phyloP scores from a whole-genome alignment of 768 basidiomycete genomes.

The Lactarius psammicola region DNA sequence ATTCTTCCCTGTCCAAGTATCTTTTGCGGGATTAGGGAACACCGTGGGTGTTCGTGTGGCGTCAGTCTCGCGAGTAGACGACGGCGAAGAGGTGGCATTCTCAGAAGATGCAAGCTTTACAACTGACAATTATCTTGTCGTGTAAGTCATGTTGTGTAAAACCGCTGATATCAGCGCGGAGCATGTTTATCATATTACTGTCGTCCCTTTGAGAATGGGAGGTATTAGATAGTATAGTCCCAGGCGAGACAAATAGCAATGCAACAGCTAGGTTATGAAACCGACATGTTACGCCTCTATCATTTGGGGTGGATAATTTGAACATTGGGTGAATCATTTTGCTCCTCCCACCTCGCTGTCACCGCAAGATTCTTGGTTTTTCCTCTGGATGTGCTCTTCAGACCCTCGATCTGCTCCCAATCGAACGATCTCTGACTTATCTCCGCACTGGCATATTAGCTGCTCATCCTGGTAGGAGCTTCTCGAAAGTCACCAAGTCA shows the following conservation, averaged over 20 bases:
- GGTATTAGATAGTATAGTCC: not conserved
- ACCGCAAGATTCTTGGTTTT: too few relatives aligned
- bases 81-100: slow-evolving; percentile 50
- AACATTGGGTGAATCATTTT: not conserved
- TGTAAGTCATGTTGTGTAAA: slow-evolving; percentile 26
- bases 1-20: slow-evolving; percentile 91
- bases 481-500: slow-evolving; percentile 5
- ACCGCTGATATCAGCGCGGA: slow-evolving; percentile 3
- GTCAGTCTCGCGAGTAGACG: slow-evolving; percentile 53
- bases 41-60: slow-evolving; percentile 72
- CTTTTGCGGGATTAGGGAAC: slow-evolving; percentile 78
- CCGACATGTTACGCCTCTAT: not conserved
- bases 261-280: not conserved
- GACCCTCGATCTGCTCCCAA: not conserved
- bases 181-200: slow-evolving; percentile 4
- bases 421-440: slow-evolving; percentile 23
- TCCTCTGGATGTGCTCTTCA: not conserved
- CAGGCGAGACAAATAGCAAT: not conserved
- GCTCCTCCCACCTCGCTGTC: not conserved
- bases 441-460: not conserved
- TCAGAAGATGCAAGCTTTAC: slow-evolving; percentile 51
- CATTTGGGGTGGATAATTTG: not conserved
- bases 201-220: not conserved
- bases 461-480: not conserved
- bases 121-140: slow-evolving; percentile 51